Base-by-base conservation (phyloP, 2,329 filamentous ascomycete species). In the Cladobotryum mycophilum region DNA sequence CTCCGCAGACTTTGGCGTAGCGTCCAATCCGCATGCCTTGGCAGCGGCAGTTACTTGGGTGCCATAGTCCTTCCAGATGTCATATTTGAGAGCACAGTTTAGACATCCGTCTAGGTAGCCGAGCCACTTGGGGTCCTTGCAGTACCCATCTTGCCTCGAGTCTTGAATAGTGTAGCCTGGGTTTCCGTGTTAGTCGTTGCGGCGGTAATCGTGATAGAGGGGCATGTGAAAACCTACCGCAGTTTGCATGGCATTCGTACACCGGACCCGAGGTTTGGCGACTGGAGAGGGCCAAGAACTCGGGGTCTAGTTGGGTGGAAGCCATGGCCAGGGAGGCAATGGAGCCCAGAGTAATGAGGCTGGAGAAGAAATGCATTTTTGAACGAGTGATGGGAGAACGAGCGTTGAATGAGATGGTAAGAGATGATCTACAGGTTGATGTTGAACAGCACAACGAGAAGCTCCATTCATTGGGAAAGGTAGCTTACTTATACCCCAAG, bases 211-310 rank as follows among this genome's bases (percentile, higher is more conserved):
- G 25, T 30, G 25, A 7, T 7, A 8, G 25, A 30, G 11, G 17
- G n/a, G 35, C 7, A 7, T 11, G n/a, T n/a, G 41, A 4, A 22
- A 4, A 63, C 70, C 53, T 64, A 76, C 75, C 75, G 64, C 75
- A 78, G 61, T 72, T 71, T 56, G 71, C 68, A 55, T 78, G 75
- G 62, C 76, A 79, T 40, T 76, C 64, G 58, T 72, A 76, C 6
- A 63, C 54, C 5, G 72, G 66, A 2, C 58, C 62, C 2, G 53
- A 53, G 5, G 68, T 69, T 57, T 75, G 72, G n/a, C 74, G 71
- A 56, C 66, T 69, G 47, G 67, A 51, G n/a, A 75, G 57, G n/a
- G 61, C 60, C 33, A 67, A 61, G 14, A 53, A 46, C 38, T 57
- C 63, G 25, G 9, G 6, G 25, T 30, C 25, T 30, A 6, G 25